A percentile compares a stretch with the other conserved stretches of the same genome.
phyloP scores from a whole-genome alignment of 2,329 filamentous ascomycete species.

The Apiospora hydei region DNA sequence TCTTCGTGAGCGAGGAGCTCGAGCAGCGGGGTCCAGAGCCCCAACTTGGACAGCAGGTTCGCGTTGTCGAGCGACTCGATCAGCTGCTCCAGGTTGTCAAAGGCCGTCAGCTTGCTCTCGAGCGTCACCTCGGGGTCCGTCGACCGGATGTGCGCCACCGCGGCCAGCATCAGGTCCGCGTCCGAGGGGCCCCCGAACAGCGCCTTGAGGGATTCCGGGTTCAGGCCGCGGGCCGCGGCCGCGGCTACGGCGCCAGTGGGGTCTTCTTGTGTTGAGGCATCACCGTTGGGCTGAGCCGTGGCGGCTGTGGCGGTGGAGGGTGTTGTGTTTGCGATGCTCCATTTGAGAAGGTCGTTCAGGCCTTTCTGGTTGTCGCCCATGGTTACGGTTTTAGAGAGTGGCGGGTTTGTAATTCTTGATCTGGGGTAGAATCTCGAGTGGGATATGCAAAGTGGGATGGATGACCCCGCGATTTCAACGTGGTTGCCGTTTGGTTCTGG shows the following conservation, averaged over 20 bases:
- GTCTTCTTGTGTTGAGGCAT: conserved; percentile 32
- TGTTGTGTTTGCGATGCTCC: conserved; percentile 65
- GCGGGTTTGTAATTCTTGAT: neutral
- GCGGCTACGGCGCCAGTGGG: conserved; percentile 40
- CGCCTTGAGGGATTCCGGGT: conserved; percentile 73
- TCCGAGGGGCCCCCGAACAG: conserved; percentile 87
- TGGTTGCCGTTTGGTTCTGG: neutral
- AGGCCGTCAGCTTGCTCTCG: conserved; percentile 81
- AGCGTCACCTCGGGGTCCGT: conserved; percentile 67
- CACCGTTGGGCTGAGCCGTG: conserved; percentile 14
- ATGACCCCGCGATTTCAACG: conserved; percentile 21
- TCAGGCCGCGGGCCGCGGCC: conserved; percentile 44
- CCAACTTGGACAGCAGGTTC: conserved; percentile 84
- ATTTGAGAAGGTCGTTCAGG: conserved; percentile 81
- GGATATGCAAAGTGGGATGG: neutral
- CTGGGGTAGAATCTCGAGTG: neutral
- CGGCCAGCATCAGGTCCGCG: conserved; percentile 87
- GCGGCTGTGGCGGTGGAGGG: neutral
- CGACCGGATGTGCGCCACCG: conserved; percentile 78
- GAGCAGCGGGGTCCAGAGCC: conserved; percentile 84
- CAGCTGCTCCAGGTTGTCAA: conserved; percentile 94
- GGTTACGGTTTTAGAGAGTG: neutral
- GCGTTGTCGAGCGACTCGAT: conserved; percentile 95
- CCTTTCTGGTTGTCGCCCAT: conserved; percentile 53
- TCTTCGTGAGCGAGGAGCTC: conserved; percentile 72